Evolutionary conservation across 805 yeast genomes (phyloP), one percentile per base, ranked within the genome.

Genomic region (Komagataella pastoris): DNA sequence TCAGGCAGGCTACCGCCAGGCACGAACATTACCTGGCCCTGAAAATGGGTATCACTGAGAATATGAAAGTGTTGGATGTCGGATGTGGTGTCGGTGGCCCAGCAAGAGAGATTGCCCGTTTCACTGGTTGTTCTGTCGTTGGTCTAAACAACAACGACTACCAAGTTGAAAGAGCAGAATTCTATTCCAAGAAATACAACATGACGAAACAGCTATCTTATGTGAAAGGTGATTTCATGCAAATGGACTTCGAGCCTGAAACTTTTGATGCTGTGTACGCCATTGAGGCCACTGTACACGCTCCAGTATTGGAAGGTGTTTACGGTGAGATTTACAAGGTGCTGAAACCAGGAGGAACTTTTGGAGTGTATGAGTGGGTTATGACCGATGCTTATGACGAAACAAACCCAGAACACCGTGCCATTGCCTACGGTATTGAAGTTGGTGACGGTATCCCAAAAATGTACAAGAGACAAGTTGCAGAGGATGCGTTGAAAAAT

Each of bases 61-160:
- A 81, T 59, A 86, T 85, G 88, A 81, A 83, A 63, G 99, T 91
- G 17, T 77, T 91, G 59, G 99, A 91, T 66, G 99, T 91, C 53
- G 99, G 99, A 49, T 93, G 99, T 74, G 99, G 99, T 76, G 96
- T 91, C 61, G 99, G 99, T 65, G 99, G 99, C 47, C 99, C 99
- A 62, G 97, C 96, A 19, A 85, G 97, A 69, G 97, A 93, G 73
- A 91, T 91, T 63, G 77, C 85, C 55, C 81, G 96, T 65, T 91
- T 91, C 75, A 85, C 98, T 50, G 88, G 84, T 61, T 84, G 89
- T 71, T 72, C 79, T 60, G 76, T 91, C 65, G 86, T 86, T 56
- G 99, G 99, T 50, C 76, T 91, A 61, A 91, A 91, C 75, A 91
- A 93, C 76, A 93, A 93, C 67, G 99, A 93, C 71, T 93, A 93